phyloP scores from a whole-genome alignment of 306 rosid genomes.

The Cucurbita maxima region DNA sequence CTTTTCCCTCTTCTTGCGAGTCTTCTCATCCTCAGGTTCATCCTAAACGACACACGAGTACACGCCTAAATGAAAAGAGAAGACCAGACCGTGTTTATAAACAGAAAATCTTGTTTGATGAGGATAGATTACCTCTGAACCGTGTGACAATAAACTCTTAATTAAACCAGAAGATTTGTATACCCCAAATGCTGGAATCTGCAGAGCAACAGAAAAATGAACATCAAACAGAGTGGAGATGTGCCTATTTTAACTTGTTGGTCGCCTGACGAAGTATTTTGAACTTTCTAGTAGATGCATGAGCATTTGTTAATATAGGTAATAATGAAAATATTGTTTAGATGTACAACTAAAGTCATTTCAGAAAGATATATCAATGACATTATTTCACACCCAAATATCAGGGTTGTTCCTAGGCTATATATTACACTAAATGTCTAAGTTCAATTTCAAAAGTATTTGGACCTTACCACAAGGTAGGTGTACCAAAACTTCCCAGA shows the following conservation, averaged over 20 bases:
- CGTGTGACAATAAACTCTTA: constrained; percentile 47
- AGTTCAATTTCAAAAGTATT: neutral
- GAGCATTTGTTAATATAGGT: too few species aligned
- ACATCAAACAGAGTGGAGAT: neutral
- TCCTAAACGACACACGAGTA: constrained; percentile 32
- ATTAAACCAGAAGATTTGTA: constrained; percentile 70
- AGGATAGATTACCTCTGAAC: constrained; percentile 45
- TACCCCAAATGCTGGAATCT: constrained; percentile 84
- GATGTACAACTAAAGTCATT: neutral
- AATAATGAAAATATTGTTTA: too few species aligned
- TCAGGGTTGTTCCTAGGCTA: neutral
- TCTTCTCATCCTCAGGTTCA: constrained; percentile 65
- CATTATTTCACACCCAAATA: neutral
- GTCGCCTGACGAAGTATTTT: neutral
- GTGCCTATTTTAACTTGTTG: too few species aligned
- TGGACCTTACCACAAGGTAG: constrained; percentile 66
- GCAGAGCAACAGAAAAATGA: constrained; percentile 12
- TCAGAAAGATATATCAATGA: neutral
- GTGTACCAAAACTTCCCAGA: constrained; percentile 91
- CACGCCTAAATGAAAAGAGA: neutral
- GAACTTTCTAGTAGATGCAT: neutral
- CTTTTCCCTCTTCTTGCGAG: constrained; percentile 90
- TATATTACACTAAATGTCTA: neutral
- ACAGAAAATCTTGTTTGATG: neutral
- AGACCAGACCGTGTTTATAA: neutral